phyloP scores from a whole-genome alignment of 78 protist species.

The Dictyostelium capitatum region DNA sequence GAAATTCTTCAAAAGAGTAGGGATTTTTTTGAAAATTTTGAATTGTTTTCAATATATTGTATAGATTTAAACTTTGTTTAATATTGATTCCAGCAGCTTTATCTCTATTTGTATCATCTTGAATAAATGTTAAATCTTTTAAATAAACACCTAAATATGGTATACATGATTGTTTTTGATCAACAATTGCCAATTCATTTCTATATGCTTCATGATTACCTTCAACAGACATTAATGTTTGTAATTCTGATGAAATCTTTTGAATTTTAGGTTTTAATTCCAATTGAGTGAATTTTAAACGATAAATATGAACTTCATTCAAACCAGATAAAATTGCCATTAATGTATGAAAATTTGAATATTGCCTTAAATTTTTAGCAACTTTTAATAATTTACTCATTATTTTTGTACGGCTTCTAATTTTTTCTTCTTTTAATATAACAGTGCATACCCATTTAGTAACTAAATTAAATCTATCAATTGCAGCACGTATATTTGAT shows the following conservation, averaged over 20 bases:
- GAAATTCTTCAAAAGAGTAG: slow-evolving; percentile 43
- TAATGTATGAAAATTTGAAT: slow-evolving; percentile 52
- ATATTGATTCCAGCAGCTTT: slow-evolving; percentile 37
- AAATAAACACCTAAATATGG: slow-evolving; percentile 78
- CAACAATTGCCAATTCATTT: slow-evolving; percentile 21
- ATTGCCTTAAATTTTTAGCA: slow-evolving; percentile 41
- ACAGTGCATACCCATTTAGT: slow-evolving; percentile 78
- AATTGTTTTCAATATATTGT: slow-evolving; percentile 33
- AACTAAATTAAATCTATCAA: slow-evolving; percentile 55
- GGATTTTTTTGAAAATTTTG: slow-evolving; percentile 69
- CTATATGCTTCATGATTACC: slow-evolving; percentile 79
- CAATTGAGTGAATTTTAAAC: slow-evolving; percentile 37
- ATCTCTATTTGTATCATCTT: slow-evolving; percentile 41
- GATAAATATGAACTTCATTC: slow-evolving; percentile 41
- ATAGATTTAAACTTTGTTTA: slow-evolving; percentile 61
- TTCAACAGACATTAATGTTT: slow-evolving; percentile 74
- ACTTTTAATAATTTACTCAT: slow-evolving; percentile 72
- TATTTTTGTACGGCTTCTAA: slow-evolving; percentile 35
- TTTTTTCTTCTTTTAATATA: slow-evolving; percentile 67
- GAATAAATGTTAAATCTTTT: slow-evolving; percentile 70
- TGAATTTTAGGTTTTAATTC: slow-evolving; percentile 72
- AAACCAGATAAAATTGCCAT: slow-evolving; percentile 80
- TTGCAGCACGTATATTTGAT: slow-evolving; percentile 71
- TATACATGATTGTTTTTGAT: slow-evolving; percentile 64
- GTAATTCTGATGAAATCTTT: slow-evolving; percentile 44